These are phyloP conservation scores for Bolboschoenus planiculmis DNA, from an alignment of 176 grass and related monocot genomes.

Conservation along the genomic window DNA sequence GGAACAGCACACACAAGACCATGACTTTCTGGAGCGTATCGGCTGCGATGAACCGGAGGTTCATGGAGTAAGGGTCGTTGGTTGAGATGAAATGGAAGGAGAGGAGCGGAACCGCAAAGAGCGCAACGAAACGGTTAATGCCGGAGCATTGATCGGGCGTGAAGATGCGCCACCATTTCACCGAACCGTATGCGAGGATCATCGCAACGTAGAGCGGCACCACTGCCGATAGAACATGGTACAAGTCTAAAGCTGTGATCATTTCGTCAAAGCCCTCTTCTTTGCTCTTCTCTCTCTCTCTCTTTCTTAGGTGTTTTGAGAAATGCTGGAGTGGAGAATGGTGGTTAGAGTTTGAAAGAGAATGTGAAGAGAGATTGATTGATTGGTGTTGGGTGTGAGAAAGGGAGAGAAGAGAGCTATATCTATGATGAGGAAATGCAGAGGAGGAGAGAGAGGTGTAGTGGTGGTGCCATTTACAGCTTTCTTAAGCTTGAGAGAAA, in stretches of 20 bases:
- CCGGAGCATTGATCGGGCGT: constrained; percentile 65
- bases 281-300: background rate
- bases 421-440: background rate
- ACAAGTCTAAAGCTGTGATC: constrained; percentile 54
- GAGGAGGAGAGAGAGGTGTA: background rate
- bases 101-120: constrained; percentile 64
- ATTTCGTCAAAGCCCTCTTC: constrained; percentile 8
- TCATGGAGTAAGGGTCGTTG: constrained; percentile 62
- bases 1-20: constrained; percentile 30
- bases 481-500: constrained; percentile 8
- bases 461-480: constrained; percentile 13
- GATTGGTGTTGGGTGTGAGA: background rate
- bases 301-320: background rate
- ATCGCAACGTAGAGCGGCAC: constrained; percentile 73
- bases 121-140: constrained; percentile 76
- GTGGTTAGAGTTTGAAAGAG: too few species aligned
- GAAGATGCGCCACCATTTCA: constrained; percentile 73
- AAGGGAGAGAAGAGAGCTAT: background rate
- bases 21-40: constrained; percentile 67
- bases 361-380: background rate
- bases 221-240: constrained; percentile 64
- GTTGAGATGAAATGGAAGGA: constrained; percentile 76
- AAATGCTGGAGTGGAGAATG: background rate
- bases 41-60: constrained; percentile 61
- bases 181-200: constrained; percentile 70